Evolutionary conservation across 768 basidiomycete species (phyloP), one percentile per base, ranked within the genome.

Genomic region (Tylopilus felleus): DNA sequence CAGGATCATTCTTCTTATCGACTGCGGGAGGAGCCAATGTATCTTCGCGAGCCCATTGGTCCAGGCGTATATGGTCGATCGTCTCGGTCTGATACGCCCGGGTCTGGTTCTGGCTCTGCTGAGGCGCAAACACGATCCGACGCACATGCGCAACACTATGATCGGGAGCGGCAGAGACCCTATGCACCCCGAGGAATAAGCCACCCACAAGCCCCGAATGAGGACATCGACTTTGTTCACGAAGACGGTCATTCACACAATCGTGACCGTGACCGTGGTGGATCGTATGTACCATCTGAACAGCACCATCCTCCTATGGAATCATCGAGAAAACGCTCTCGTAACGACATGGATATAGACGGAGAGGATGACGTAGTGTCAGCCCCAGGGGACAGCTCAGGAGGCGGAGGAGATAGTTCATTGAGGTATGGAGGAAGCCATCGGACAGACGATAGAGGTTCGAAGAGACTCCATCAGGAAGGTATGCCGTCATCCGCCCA

Each of bases 331-430:
- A 86, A 84, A 65, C 77, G 85, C 52, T 75, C 72, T 58, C 75
- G 82, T 55, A 78, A 78, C 47, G 85, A 86, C 50, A 82, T 85
- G 82, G 85, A 87, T 39, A 74, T 80, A 45, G 83, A 84, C 51
- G 80, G 71, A 43, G 79, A 79, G 27, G 74, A 78, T 72, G 79
- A 80, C 66, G 75, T 72, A 58, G 73, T 50, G 51, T 66, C 71
- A 21, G 69, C 61, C 55, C 64, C 57, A 22, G 67, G 60, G 45
- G 63, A 60, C 56, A 63, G 52, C 54, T 65, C 60, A 68, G 66
- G 59, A 57, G 64, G 56, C 47, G 63, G 66, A 36, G 66, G 62
- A 49, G 70, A 65, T 51, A 63, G 63, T 49, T 54, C 63, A 29
- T 54, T 66, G 57, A 67, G 62, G 53, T 80, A 75, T 56, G 65